Conservation (phyloP, 139 green algal species). For the Coelastrella sp. region DNA sequence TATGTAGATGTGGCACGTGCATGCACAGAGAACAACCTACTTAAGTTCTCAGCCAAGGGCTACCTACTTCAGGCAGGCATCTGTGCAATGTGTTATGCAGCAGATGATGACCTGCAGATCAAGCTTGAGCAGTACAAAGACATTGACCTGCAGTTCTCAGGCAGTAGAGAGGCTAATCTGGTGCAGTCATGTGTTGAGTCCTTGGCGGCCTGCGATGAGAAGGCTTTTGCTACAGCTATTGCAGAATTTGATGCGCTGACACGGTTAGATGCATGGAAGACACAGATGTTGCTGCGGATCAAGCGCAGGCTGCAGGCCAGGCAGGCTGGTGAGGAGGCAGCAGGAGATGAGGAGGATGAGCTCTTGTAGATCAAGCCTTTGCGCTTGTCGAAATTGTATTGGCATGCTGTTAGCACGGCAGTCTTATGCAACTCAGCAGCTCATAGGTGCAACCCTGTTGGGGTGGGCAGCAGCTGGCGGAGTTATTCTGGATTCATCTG, state of each 20-base stretch:
- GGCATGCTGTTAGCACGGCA: no score
- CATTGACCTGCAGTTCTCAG: conserved; percentile 82
- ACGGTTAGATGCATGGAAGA: conserved; percentile 91
- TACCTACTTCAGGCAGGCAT: conserved; percentile 95
- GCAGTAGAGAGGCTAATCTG: conserved; percentile 75
- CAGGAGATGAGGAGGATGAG: conserved; percentile 43
- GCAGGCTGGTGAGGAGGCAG: conserved; percentile 50
- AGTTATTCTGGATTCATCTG: no score
- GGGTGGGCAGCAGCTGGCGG: no score
- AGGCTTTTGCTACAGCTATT: conserved; percentile 86
- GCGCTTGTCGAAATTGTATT: no score
- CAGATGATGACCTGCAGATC: conserved; percentile 55
- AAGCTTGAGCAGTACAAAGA: conserved; percentile 86
- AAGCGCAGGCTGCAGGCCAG: conserved; percentile 52
- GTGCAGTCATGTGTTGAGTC: conserved; percentile 72
- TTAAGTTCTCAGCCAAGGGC: conserved; percentile 93
- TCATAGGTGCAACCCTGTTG: no score
- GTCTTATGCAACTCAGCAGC: no score
- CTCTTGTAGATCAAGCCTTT: conserved; percentile 19
- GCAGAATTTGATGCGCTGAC: conserved; percentile 93
- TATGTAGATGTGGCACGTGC: conserved; percentile 82
- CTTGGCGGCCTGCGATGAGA: conserved; percentile 73
- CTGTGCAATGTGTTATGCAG: conserved; percentile 79
- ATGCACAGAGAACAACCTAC: conserved; percentile 94
- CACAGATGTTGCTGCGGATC: conserved; percentile 47